These are phyloP conservation scores for Ceriops decandra DNA, from an alignment of 345 rosid species.

Conservation along the genomic window DNA sequence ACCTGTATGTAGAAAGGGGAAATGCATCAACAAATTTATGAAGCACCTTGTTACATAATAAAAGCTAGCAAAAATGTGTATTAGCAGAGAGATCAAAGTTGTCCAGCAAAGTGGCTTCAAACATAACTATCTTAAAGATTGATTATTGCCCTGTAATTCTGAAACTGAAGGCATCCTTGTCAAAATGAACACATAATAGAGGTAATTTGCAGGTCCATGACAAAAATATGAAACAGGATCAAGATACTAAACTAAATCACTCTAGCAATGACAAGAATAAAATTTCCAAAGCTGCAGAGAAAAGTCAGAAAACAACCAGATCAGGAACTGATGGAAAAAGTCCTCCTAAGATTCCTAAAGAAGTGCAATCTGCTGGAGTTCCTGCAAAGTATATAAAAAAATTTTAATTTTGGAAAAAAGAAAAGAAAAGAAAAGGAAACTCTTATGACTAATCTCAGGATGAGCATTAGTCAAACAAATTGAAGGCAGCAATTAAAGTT, in stretches of 20 bases:
- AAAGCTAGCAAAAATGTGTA: not conserved
- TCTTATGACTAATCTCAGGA: too few relatives aligned
- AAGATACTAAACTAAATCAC: too few relatives aligned
- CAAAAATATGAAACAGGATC: too few relatives aligned
- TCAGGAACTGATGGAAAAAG: slow-evolving; percentile 76
- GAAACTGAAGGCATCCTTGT: not conserved
- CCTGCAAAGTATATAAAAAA: slow-evolving; percentile 39
- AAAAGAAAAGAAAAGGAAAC: too few relatives aligned
- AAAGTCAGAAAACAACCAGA: slow-evolving; percentile 48
- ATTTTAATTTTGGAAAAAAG: not conserved
- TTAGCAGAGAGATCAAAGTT: not conserved
- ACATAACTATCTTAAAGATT: not conserved
- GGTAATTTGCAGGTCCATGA: too few relatives aligned
- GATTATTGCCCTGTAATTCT: not conserved
- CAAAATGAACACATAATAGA: not conserved
- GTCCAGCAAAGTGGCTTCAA: slow-evolving; percentile 1
- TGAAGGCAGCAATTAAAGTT: too few relatives aligned
- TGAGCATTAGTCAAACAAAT: too few relatives aligned
- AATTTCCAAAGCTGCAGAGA: slow-evolving; percentile 5
- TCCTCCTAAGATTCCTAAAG: slow-evolving; percentile 62
- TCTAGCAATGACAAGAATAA: not conserved
- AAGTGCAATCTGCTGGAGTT: slow-evolving; percentile 90
- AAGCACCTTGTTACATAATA: not conserved
- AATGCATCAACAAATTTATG: slow-evolving; percentile 19
- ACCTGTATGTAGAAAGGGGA: slow-evolving; percentile 48